Conservation (phyloP, 805 yeast species). For the Candida maltosa region DNA sequence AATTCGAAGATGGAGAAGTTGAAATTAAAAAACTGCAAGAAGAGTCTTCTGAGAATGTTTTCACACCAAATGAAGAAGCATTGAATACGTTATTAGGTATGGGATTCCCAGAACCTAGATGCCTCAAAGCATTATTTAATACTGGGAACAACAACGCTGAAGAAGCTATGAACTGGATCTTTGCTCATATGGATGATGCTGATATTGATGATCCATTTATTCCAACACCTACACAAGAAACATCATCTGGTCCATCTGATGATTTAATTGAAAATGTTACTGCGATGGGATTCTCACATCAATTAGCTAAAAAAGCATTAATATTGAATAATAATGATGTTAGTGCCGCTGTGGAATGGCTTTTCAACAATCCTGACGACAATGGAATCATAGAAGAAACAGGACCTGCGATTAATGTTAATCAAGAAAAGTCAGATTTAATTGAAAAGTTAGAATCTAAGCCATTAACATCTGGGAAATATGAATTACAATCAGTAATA, state of each 20-base stretch:
- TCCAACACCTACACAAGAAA: too few relatives aligned
- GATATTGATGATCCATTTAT: constrained; percentile 64
- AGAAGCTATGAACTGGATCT: constrained; percentile 85
- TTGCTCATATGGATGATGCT: constrained; percentile 83
- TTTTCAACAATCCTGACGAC: constrained; percentile 78
- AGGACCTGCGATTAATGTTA: constrained; percentile 24
- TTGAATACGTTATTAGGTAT: constrained; percentile 59
- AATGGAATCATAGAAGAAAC: constrained; percentile 49
- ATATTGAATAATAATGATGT: constrained; percentile 54
- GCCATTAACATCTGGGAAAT: constrained; percentile 23
- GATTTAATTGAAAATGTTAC: constrained; percentile 47
- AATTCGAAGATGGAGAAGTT: constrained; percentile 30
- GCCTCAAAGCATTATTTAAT: constrained; percentile 62
- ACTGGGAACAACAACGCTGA: constrained; percentile 70
- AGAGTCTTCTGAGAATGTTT: constrained; percentile 16
- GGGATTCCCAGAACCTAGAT: constrained; percentile 82
- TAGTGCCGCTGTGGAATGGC: constrained; percentile 87
- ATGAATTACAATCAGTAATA: constrained; percentile 58
- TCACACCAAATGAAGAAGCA: constrained; percentile 54
- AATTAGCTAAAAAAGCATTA: constrained; percentile 73
- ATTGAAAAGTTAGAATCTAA: constrained; percentile 10
- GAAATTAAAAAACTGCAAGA: constrained; percentile 12
- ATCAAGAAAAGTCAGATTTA: constrained; percentile 15
- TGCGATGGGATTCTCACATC: constrained; percentile 75
- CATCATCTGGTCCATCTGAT: constrained; percentile 13